Evolutionary conservation across 2,329 filamentous ascomycete genomes (phyloP).

Genomic region (Fusarium denticulatum): DNA sequence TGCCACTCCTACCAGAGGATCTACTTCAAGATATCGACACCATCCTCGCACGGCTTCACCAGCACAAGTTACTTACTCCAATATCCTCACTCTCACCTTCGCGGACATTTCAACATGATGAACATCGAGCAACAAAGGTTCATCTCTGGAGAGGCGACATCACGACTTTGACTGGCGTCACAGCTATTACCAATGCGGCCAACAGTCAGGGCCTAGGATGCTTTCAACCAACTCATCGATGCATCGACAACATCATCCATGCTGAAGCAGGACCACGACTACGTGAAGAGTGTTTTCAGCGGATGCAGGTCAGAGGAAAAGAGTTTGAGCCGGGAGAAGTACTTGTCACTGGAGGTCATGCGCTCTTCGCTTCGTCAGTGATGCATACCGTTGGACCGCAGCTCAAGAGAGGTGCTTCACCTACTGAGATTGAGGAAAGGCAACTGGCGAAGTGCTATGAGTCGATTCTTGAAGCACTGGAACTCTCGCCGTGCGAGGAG

Average conservation of each 20-base stretch:
- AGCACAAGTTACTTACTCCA: slow-evolving; percentile 12
- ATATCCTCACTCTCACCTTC: background rate
- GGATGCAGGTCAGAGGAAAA: background rate
- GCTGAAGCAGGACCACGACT: slow-evolving; percentile 30
- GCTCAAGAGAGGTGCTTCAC: background rate
- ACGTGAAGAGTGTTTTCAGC: slow-evolving; percentile 27
- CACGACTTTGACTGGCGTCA: slow-evolving; percentile 20
- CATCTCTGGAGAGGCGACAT: slow-evolving; percentile 38
- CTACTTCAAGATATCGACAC: slow-evolving; percentile 23
- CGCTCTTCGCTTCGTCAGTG: slow-evolving; percentile 8
- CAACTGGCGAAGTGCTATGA: slow-evolving; percentile 30
- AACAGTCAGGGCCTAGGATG: slow-evolving; percentile 35
- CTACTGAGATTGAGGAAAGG: background rate
- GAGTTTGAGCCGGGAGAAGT: slow-evolving; percentile 22
- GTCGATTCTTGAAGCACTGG: slow-evolving; percentile 10
- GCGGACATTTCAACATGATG: background rate
- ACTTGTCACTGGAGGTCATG: slow-evolving; percentile 21
- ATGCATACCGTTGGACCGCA: slow-evolving; percentile 38
- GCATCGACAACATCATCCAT: slow-evolving; percentile 42
- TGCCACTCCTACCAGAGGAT: slow-evolving; percentile 2
- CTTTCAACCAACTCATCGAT: slow-evolving; percentile 36
- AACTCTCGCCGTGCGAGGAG: background rate
- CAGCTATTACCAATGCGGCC: slow-evolving; percentile 38
- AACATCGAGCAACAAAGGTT: background rate
- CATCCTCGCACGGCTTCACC: background rate